Evolutionary conservation across 371 early-diverging fungal genomes (phyloP), one percentile per base, ranked within the genome.

Genomic region (Mortierella polycephala): DNA sequence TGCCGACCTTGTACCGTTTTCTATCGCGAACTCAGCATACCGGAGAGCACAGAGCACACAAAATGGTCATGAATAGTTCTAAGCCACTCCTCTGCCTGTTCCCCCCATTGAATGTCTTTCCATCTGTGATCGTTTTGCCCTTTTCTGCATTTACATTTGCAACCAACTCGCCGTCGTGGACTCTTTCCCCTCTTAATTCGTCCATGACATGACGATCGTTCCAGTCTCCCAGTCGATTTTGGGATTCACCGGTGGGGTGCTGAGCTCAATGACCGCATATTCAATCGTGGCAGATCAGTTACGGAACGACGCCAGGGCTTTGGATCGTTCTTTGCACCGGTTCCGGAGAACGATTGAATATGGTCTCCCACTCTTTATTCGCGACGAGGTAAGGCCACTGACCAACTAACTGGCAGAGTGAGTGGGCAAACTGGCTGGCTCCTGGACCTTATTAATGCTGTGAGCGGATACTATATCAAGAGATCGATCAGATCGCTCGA

Each of bases 181-280:
- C 30, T 4, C 30, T 30, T 30, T 30, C 4, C 30, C 4, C 30
- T 23, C 23, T 53, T 44, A 16, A 18, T 50, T 42, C 59, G 30
- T 67, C 61, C 64, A 71, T 76, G 77, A 64, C 68, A 71, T 71
- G 71, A 76, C 71, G 67, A 60, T 70, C 64, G 71, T 76, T 47
- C 71, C 71, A 57, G 64, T 71, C 55, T 71, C 77, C 77, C 77
- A 76, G 62, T 68, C 77, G 62, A 49, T 76, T 59, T 71, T 76
- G 72, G 77, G 77, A 64, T 76, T 76, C 67, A 76, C 77, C 11
- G 77, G 77, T 40, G 77, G 77, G 56, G 68, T 76, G 57, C 49
- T 76, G 47, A 71, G 68, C 42, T 71, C 77, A 18, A 64, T 71
- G 71, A 71, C 77, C 12, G 77, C 71, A 7, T 76, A 76, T 51